Percentiles rank a stretch among this genome's conserved stretches.
These are phyloP conservation scores for Begonia peltatifolia DNA, from an alignment of 306 rosid species.

Conservation along the genomic window DNA sequence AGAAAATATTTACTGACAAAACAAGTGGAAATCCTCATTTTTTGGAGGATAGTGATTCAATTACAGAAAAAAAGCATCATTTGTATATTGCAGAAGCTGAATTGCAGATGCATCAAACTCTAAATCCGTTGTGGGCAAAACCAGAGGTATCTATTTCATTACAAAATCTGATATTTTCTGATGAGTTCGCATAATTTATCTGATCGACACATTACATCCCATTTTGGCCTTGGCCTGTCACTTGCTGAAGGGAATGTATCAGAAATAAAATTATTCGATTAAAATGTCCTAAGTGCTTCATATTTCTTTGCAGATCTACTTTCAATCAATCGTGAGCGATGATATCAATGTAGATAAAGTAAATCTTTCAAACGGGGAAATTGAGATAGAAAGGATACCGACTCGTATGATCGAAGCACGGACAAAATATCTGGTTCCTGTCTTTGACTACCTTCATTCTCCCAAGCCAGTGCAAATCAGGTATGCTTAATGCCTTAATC, in stretches of 20 bases:
- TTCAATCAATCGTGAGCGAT: slow-evolving; percentile 48
- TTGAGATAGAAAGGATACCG: slow-evolving; percentile 66
- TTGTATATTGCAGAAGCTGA: slow-evolving; percentile 93
- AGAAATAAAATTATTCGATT: no score
- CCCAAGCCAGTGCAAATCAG: slow-evolving; percentile 45
- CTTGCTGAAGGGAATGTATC: neutral
- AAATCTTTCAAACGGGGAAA: slow-evolving; percentile 44
- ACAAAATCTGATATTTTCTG: no score
- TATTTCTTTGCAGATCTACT: slow-evolving; percentile 49
- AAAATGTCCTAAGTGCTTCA: slow-evolving; percentile 7
- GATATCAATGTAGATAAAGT: slow-evolving; percentile 32
- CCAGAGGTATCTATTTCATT: slow-evolving; percentile 42
- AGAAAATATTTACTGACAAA: slow-evolving; percentile 47
- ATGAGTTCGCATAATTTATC: no score
- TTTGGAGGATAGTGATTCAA: slow-evolving; percentile 29
- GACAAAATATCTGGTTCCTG: slow-evolving; percentile 65
- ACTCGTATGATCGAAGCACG: slow-evolving; percentile 61
- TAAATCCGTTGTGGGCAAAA: slow-evolving; percentile 55
- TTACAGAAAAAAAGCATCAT: slow-evolving; percentile 46
- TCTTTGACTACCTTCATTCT: slow-evolving; percentile 44
- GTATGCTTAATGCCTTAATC: slow-evolving; percentile 13
- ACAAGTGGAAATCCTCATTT: slow-evolving; percentile 18
- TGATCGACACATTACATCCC: no score
- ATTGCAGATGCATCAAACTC: slow-evolving; percentile 67
- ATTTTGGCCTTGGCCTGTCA: neutral